Evolutionary conservation across 139 green algal genomes (phyloP).

Genomic region (Chlorella sp.): DNA sequence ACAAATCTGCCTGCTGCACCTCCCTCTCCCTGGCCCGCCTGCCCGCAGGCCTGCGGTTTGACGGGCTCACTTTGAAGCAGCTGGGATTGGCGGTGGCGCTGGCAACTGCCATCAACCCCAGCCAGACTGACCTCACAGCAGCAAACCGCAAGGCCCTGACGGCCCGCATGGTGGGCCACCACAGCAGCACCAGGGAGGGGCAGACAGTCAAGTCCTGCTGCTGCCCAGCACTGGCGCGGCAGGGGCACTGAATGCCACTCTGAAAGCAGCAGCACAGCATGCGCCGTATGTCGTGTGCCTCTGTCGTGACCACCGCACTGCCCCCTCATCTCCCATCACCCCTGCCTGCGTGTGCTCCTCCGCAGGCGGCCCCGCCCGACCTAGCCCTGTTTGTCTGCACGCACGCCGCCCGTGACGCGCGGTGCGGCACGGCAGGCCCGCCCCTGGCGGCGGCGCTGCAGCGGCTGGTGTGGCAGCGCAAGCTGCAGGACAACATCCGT

Average conservation of each 20-base stretch:
- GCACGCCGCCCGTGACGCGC: constrained; percentile 51
- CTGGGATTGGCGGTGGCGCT: constrained; percentile 27
- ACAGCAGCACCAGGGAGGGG: background rate
- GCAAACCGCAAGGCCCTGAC: background rate
- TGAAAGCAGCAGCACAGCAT: background rate
- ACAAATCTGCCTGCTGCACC: too few species aligned
- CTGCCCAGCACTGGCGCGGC: too few species aligned
- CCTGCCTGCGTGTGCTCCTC: background rate
- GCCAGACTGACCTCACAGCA: background rate
- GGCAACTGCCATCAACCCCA: background rate
- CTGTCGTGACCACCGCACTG: too few species aligned
- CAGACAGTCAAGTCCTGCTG: too few species aligned
- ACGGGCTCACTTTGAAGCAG: constrained; percentile 1
- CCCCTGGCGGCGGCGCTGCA: constrained; percentile 38
- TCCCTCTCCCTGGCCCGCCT: background rate
- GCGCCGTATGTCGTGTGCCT: too few species aligned
- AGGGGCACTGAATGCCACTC: too few species aligned
- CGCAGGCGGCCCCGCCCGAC: background rate
- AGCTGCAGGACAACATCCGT: constrained; percentile 9
- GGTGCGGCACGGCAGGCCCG: constrained; percentile 51
- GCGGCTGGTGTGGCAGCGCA: background rate
- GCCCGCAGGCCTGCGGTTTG: constrained; percentile 28
- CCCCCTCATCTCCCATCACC: background rate
- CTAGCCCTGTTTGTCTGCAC: constrained; percentile 56
- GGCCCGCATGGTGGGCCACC: background rate